phyloP scores from a whole-genome alignment of 2,329 filamentous ascomycete species.

The Diaporthe vexans region DNA sequence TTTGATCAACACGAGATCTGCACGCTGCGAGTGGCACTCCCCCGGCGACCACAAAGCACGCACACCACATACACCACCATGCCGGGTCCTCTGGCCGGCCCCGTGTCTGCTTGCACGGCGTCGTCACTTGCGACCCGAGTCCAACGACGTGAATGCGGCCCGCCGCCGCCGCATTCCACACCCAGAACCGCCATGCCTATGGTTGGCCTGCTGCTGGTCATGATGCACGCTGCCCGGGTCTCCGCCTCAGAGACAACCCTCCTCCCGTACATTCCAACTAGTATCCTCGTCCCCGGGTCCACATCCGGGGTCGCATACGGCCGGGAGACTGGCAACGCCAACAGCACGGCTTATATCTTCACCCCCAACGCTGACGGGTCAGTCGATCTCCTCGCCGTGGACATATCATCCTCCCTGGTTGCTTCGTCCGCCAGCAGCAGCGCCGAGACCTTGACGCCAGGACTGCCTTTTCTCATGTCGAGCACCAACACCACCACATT shows the following conservation, averaged over 20 bases:
- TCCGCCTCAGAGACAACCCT: conserved; percentile 55
- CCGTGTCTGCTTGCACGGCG: conserved; percentile 28
- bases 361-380: conserved; percentile 60
- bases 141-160: conserved; percentile 11
- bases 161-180: conserved; percentile 10
- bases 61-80: conserved; percentile 19
- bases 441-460: conserved; percentile 61
- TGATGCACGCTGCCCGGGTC: conserved; percentile 36
- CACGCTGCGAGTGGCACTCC: conserved; percentile 27
- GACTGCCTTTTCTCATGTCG: conserved; percentile 73
- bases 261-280: conserved; percentile 84
- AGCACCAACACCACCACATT: conserved; percentile 69
- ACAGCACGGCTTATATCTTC: conserved; percentile 78
- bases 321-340: conserved; percentile 48
- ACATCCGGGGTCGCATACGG: conserved; percentile 53
- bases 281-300: conserved; percentile 71
- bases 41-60: conserved; percentile 22
- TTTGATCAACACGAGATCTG: conserved; percentile 31
- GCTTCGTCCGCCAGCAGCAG: conserved; percentile 59
- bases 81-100: conserved; percentile 2
- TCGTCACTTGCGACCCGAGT: conserved; percentile 29
- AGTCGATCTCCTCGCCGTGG: conserved; percentile 73
- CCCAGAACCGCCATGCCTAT: conserved; percentile 22
- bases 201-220: conserved; percentile 33
- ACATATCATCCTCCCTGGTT: conserved; percentile 72